These are phyloP conservation scores for Tetracladium marchalianum DNA, from an alignment of 495 filamentous ascomycete species.

Conservation along the genomic window DNA sequence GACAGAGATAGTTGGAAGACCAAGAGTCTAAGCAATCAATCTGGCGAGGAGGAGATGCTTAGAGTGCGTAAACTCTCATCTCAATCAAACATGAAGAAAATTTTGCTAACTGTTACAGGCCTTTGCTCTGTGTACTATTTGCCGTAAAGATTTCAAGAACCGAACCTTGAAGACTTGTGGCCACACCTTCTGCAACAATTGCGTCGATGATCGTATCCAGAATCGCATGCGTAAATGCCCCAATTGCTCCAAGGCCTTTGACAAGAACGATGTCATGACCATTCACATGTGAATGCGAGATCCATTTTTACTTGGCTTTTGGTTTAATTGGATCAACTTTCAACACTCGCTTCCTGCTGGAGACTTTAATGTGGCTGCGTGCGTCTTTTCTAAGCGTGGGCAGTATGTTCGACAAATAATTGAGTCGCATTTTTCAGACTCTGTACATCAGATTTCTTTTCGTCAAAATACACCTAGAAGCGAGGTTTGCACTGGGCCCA, in stretches of 20 bases:
- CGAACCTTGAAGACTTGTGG: slow-evolving; percentile 87
- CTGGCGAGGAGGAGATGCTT: slow-evolving; percentile 71
- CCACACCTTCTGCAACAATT: slow-evolving; percentile 89
- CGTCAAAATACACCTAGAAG: neutral
- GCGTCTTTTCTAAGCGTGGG: no score
- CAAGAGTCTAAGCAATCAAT: slow-evolving; percentile 68
- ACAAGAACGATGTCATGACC: slow-evolving; percentile 74
- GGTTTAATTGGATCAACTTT: neutral
- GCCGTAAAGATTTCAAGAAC: slow-evolving; percentile 84
- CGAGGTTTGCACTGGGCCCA: neutral
- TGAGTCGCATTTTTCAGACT: neutral
- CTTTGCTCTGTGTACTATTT: slow-evolving; percentile 83
- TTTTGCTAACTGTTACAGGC: slow-evolving; percentile 46
- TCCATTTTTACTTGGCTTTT: neutral
- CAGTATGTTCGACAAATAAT: neutral
- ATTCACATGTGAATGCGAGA: slow-evolving; percentile 36
- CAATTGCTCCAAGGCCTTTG: slow-evolving; percentile 82
- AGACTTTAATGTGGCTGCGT: no score
- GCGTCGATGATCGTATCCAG: slow-evolving; percentile 73
- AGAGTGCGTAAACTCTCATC: slow-evolving; percentile 48
- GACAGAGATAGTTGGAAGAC: slow-evolving; percentile 72
- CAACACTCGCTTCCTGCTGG: no score
- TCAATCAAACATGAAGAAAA: neutral
- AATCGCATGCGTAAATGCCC: slow-evolving; percentile 93
- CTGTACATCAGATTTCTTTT: slow-evolving; percentile 11